phyloP scores from a whole-genome alignment of 2,329 filamentous ascomycete species.

The Juglanconis juglandina region DNA sequence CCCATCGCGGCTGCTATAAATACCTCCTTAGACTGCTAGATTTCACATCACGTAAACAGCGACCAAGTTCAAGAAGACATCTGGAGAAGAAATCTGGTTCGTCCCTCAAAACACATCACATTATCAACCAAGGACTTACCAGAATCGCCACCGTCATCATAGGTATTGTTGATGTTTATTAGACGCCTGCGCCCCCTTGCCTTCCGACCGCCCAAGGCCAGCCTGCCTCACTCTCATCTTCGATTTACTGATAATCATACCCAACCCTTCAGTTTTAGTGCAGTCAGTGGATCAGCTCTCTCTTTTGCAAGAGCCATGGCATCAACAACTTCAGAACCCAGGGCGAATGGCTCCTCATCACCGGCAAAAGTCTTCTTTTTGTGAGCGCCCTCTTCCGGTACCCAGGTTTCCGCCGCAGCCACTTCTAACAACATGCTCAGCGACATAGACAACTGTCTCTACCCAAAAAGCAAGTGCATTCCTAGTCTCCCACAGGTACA shows the following conservation, averaged over 20 bases:
- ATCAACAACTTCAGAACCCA: background rate
- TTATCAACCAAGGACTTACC: background rate
- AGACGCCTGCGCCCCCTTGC: background rate
- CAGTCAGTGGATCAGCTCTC: background rate
- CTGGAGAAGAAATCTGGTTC: background rate
- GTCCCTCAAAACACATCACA: background rate
- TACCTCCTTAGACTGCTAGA: no score
- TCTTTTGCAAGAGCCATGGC: constrained; percentile 2
- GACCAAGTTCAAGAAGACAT: background rate
- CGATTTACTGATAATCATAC: background rate
- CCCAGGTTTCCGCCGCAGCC: background rate
- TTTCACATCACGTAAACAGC: no score
- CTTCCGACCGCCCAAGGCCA: background rate
- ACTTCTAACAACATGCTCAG: constrained; percentile 57
- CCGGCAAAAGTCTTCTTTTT: constrained; percentile 41
- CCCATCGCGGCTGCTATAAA: no score
- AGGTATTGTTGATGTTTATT: background rate
- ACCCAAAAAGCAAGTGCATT: constrained; percentile 68
- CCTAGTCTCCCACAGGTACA: background rate
- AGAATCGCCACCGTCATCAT: background rate
- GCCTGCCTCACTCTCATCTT: background rate
- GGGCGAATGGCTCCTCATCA: constrained; percentile 7
- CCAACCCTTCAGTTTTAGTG: background rate
- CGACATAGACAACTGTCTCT: constrained; percentile 98
- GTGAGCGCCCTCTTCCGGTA: constrained; percentile 27